Evolutionary conservation across 352 stramenopile species (phyloP), one percentile per base, ranked within the genome.

Genomic region (Globisporangium spiculum): DNA sequence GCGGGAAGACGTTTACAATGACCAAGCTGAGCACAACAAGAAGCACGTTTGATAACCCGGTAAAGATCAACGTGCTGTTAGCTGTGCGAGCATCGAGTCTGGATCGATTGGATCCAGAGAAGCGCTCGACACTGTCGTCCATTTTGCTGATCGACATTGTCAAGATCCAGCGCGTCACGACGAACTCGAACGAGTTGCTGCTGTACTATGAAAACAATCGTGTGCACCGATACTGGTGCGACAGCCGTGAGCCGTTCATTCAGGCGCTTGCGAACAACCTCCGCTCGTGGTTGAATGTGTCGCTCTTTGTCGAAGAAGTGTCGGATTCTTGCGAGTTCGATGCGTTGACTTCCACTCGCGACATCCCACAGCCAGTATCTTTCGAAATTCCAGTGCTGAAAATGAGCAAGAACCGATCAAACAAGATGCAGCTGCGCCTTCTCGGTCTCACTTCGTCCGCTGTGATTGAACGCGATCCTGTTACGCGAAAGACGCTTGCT

Each of bases 351-450:
- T 89, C 87, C 26, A 93, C 86, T 36, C 74, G 79, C 8, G 87
- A 94, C 67, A 93, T 94, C 18, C 81, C 86, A 1, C 86, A 92
- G 59, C 84, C 86, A 10, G 89, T 96, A 0, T 74, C 83, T 1
- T 96, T 96, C 60, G 87, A 96, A 57, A 86, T 96, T 38, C 86
- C 89, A 14, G 89, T 96, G 27, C 64, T 94, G 2, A 94, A 94
- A 62, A 88, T 94, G 57, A 93, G 82, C 74, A 96, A 96, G 70
- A 90, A 91, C 62, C 77, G 76, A n/a, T 68, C 70, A 6, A 79
- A 85, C 63, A 89, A 85, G 27, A 66, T 94, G 44, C 87, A 96
- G 72, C 61, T 92, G n/a, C 83, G 87, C 0, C 65, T 92, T 38
- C 68, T 96, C 9, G 89, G 79, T 22, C 63, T 96, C 34, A 94